phyloP scores from a whole-genome alignment of 2,329 filamentous ascomycete genomes.

The Xylaria sp. region DNA sequence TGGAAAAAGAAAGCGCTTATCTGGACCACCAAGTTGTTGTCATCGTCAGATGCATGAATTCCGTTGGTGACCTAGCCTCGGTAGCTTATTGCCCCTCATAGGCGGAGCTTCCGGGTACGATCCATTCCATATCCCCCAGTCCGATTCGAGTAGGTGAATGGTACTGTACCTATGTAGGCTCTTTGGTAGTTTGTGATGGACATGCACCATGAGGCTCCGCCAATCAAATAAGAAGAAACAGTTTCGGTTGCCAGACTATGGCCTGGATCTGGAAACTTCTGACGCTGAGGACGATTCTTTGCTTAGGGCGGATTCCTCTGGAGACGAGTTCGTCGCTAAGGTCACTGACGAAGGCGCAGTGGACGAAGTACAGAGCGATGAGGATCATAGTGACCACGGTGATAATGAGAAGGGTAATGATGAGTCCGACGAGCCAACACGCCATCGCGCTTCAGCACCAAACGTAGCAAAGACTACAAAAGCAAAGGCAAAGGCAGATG shows the following conservation, averaged over 20 bases:
- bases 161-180: slow-evolving; percentile 2
- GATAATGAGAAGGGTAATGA: slow-evolving; percentile 4
- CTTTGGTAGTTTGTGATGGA: slow-evolving; percentile 15
- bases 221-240: slow-evolving; percentile 39
- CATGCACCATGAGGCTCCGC: slow-evolving; percentile 39
- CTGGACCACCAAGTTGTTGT: not conserved
- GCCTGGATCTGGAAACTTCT: slow-evolving; percentile 28
- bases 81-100: slow-evolving; percentile 6
- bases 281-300: slow-evolving; percentile 36
- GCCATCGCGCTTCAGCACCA: not conserved
- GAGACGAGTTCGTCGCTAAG: slow-evolving; percentile 38
- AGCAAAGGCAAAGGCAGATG: slow-evolving; percentile 1
- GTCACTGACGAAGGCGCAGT: slow-evolving; percentile 21
- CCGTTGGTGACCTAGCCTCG: slow-evolving; percentile 2
- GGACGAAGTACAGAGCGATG: slow-evolving; percentile 11
- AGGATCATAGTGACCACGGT: not conserved
- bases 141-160: slow-evolving; percentile 1
- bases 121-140: slow-evolving; percentile 17
- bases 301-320: slow-evolving; percentile 31
- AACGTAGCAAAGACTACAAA: slow-evolving; percentile 1
- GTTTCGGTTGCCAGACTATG: slow-evolving; percentile 33
- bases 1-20: no score
- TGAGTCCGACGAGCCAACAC: not conserved
- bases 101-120: slow-evolving; percentile 21
- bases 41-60: not conserved